Base-by-base conservation (phyloP, 306 rosid genomes). In the Aeschynomene evenia region DNA sequence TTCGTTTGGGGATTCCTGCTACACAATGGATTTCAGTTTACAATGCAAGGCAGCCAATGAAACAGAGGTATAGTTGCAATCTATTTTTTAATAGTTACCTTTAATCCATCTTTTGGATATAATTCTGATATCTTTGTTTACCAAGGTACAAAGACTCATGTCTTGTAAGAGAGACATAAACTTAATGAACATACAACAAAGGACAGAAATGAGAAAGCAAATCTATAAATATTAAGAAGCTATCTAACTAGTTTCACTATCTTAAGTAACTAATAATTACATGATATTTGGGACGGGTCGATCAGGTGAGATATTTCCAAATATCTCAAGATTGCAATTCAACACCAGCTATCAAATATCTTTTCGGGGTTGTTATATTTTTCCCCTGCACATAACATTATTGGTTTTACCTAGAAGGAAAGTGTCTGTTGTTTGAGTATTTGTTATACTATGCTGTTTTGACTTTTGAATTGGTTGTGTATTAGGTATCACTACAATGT, bases 11-110 rank as follows among this genome's bases (percentile, higher is more conserved):
- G 75, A 90, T 84, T 77, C 97, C 98, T 72, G 98, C 98, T 7
- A 88, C 97, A 1, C 98, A 93, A 72, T 93, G 98, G 98, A 93
- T 93, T 75, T 93, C 98, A 73, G 73, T 90, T 69, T 93, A 90
- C 85, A 90, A 93, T 81, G 97, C 97, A 40, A 80, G 97, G 72
- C 77, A 71, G 42, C 98, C 98, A 72, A 93, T 90, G 98, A 93
- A 93, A 81, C 98, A 93, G 73, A 93, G 98, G 98, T 93, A 81
- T 33, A 53, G 14, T 5, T 45, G 57, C 57, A 13, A 24, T 59
- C 34, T 24, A 29, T 73, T 48, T 37, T 62, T 49, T 29, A 22
- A 40, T 10, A 11, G 15, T 55, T 52, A 66, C 61, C 7, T 55
- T 19, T 8, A 78, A 46, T 48, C 33, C 7, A 70, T 20, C 62